Evolutionary conservation across 192 early-diverging fungal species (phyloP), one percentile per base, ranked within the genome.

Genomic region (Linnemannia hyalina): DNA sequence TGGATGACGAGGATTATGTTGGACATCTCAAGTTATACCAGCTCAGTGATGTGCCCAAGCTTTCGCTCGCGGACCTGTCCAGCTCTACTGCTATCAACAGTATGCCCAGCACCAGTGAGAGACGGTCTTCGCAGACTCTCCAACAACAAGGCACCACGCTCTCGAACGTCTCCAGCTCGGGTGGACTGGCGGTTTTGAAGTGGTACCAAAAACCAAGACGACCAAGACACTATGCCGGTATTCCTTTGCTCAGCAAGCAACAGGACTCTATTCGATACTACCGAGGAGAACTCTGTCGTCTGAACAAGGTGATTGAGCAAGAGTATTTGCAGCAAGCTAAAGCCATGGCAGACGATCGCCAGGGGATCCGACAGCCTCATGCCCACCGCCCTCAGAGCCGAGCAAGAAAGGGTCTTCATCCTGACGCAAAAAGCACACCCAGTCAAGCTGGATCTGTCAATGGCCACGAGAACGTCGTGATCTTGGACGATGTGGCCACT

Each of bases 221-320:
- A 10, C 80, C 80, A 16, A 41, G 63, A 18, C 80, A 81, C 49
- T 81, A 75, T 26, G 20, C 42, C 0, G 80, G 80, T 6, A 74
- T 81, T 7, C 80, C 80, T 36, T 10, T 81, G 7, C 15, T 81
- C 41, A 81, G 80, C 36, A 81, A 81, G 16, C 40, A 65, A 20
- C 72, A 81, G 23, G 80, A 81, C 47, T 81, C 80, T 20, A 81
- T 81, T 23, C 72, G 80, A 55, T 75, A 81, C 36, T 81, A 81
- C 20, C 72, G 80, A 15, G 80, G 80, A 6, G 80, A 81, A 26
- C 63, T 81, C 18, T 81, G 80, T 69, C 80, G 80, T 4, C 38
- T 81, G 44, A 81, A 81, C 73, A 81, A 81, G 44, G 29, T 70
- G 3, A 81, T 81, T 20, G 65, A 47, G 23, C 80, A 81, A 47